A percentile compares a stretch with the other conserved stretches of the same genome.
These are phyloP conservation scores for Pholiota adiposa DNA, from an alignment of 1,284 basidiomycete genomes.

Conservation along the genomic window DNA sequence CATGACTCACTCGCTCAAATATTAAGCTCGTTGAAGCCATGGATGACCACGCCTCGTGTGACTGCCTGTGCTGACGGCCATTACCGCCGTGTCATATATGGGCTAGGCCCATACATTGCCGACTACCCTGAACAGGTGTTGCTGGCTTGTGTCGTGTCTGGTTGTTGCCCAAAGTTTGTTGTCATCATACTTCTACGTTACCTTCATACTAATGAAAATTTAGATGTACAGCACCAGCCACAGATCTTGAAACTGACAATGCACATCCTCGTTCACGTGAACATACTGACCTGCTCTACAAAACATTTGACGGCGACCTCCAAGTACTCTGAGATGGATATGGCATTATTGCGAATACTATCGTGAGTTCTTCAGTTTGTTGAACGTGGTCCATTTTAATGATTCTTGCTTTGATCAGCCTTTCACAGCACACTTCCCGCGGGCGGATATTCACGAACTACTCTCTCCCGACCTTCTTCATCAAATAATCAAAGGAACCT, in stretches of 20 bases:
- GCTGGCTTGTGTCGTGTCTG: conserved; percentile 32
- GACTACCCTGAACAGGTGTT: conserved; percentile 41
- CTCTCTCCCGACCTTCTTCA: conserved; percentile 43
- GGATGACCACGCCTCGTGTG: conserved; percentile 28
- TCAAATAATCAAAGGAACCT: conserved; percentile 31
- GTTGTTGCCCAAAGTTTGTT: conserved; percentile 40
- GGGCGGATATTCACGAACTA: conserved; percentile 38
- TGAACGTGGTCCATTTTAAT: too few species aligned
- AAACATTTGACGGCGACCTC: too few species aligned
- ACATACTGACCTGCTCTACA: too few species aligned
- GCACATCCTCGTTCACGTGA: too few species aligned
- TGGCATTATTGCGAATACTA: too few species aligned
- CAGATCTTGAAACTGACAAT: too few species aligned
- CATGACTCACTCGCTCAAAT: conserved; percentile 28
- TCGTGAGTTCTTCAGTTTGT: too few species aligned
- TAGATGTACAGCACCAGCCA: too few species aligned
- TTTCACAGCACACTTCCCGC: conserved; percentile 37
- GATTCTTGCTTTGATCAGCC: too few species aligned
- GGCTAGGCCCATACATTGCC: conserved; percentile 38
- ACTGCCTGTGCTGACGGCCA: conserved; percentile 33
- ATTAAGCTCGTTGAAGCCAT: conserved; percentile 17
- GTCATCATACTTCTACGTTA: too few species aligned
- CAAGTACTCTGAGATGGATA: too few species aligned
- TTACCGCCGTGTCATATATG: conserved; percentile 30
- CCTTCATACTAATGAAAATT: too few species aligned